Evolutionary conservation across 192 early-diverging fungal species (phyloP).

Genomic region (Lobosporangium transversale): DNA sequence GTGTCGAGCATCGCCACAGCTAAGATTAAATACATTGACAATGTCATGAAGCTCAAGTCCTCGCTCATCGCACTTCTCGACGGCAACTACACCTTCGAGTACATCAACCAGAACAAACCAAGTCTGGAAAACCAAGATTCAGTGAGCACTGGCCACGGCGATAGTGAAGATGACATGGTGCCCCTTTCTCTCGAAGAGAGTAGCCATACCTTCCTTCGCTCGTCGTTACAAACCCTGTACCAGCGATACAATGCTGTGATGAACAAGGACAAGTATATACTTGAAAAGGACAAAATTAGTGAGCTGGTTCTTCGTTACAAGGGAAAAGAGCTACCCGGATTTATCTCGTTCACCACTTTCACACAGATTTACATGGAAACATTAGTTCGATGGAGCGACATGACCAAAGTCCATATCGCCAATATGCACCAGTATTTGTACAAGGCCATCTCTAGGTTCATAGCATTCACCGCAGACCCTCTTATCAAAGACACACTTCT

Average conservation of each 20-base stretch:
- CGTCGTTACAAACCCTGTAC: slow-evolving; percentile 26
- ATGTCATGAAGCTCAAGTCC: slow-evolving; percentile 24
- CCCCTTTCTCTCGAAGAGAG: slow-evolving; percentile 7
- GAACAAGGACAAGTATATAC: slow-evolving; percentile 37
- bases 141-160: neutral
- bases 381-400: slow-evolving; percentile 20
- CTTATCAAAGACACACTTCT: slow-evolving; percentile 29
- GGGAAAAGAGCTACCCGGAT: slow-evolving; percentile 39
- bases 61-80: slow-evolving; percentile 24
- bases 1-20: slow-evolving; percentile 7
- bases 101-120: slow-evolving; percentile 18
- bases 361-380: slow-evolving; percentile 40
- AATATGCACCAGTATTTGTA: slow-evolving; percentile 33
- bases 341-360: slow-evolving; percentile 43
- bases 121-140: slow-evolving; percentile 1
- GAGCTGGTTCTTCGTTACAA: slow-evolving; percentile 32
- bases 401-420: slow-evolving; percentile 24
- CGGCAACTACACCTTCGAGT: slow-evolving; percentile 29
- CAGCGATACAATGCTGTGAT: slow-evolving; percentile 23
- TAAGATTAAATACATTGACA: slow-evolving; percentile 27
- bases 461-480: slow-evolving; percentile 20
- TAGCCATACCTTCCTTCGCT: slow-evolving; percentile 21
- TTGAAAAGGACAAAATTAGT: slow-evolving; percentile 21
- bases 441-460: slow-evolving; percentile 22
- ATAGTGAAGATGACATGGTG: neutral